phyloP scores from a whole-genome alignment of 208 protist genomes.

The Leishmania braziliensis region DNA sequence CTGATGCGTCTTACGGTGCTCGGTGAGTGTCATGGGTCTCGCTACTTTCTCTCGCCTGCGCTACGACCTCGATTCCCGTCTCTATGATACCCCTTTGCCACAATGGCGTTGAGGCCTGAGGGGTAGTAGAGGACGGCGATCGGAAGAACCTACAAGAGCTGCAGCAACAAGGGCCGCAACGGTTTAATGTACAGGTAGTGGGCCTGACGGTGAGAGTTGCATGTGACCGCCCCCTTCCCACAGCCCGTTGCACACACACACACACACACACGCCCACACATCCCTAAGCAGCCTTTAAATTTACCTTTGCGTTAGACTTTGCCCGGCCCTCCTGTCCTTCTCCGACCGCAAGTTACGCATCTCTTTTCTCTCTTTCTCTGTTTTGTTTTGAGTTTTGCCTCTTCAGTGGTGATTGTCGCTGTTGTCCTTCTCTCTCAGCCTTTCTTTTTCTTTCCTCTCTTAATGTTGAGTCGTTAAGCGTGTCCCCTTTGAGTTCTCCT shows the following conservation, averaged over 20 bases:
- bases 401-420: conserved; percentile 1
- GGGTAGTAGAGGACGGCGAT: neutral
- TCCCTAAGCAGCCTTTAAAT: neutral
- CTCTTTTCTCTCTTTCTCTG: conserved; percentile 22
- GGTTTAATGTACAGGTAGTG: neutral
- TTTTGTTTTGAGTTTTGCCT: conserved; percentile 5
- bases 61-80: neutral
- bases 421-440: neutral
- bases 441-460: neutral
- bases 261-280: conserved; percentile 1
- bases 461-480: neutral
- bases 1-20: too few species aligned
- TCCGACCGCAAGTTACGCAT: neutral
- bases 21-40: neutral
- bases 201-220: too few species aligned
- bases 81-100: neutral
- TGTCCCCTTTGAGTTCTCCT: conserved; percentile 5
- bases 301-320: conserved; percentile 8
- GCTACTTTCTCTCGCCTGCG: neutral
- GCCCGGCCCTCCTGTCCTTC: conserved; percentile 1
- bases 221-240: too few species aligned
- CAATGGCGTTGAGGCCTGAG: neutral
- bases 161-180: neutral
- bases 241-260: too few species aligned
- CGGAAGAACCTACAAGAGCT: neutral